Conservation (phyloP, 2,329 filamentous ascomycete species). For the Pezizomycotina sp. region DNA sequence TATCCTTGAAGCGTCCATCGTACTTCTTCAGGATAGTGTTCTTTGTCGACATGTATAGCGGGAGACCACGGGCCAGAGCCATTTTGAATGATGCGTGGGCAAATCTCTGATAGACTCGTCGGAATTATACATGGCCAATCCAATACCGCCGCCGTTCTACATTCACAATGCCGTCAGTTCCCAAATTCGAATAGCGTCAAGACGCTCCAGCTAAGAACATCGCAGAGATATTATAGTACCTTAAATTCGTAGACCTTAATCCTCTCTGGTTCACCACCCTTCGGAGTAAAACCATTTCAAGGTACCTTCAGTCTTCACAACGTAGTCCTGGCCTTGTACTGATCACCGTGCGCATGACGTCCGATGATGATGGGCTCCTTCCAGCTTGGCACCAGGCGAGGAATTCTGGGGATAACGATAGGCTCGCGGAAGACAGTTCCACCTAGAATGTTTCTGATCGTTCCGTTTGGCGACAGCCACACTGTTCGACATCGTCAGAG, state of each 20-base stretch:
- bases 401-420: slow-evolving; percentile 87
- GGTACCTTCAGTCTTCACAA: slow-evolving; percentile 70
- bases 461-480: slow-evolving; percentile 98
- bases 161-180: not conserved
- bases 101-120: slow-evolving; percentile 90
- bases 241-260: slow-evolving; percentile 86
- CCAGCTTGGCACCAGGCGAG: slow-evolving; percentile 89
- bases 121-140: slow-evolving; percentile 96
- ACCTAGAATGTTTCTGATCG: slow-evolving; percentile 56
- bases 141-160: slow-evolving; percentile 59
- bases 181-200: not conserved
- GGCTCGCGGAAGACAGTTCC: slow-evolving; percentile 98
- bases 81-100: slow-evolving; percentile 96
- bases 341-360: slow-evolving; percentile 94
- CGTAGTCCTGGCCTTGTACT: slow-evolving; percentile 89
- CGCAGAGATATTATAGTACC: slow-evolving; percentile 1
- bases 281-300: slow-evolving; percentile 84
- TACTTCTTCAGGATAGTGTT: slow-evolving; percentile 99
- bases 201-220: too few relatives aligned
- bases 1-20: slow-evolving; percentile 97
- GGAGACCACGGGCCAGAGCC: slow-evolving; percentile 67
- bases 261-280: slow-evolving; percentile 57
- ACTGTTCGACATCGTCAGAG: too few relatives aligned
- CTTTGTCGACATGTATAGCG: slow-evolving; percentile 99
- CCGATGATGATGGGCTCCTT: slow-evolving; percentile 98